Conservation (phyloP, 78 protist genomes). For the Planoprotostelium fungivorum region DNA sequence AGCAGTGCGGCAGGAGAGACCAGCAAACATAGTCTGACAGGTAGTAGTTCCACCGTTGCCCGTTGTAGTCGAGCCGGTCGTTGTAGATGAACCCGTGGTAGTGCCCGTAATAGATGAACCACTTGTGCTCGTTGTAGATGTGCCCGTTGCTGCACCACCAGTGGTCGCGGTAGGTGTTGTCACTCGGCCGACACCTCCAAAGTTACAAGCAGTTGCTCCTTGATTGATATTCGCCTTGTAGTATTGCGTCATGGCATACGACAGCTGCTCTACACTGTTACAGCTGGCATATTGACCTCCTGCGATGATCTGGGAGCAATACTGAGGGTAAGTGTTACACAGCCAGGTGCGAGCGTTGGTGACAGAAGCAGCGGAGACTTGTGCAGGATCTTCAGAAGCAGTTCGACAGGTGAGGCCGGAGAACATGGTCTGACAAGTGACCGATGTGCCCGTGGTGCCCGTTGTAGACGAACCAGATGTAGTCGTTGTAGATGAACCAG, state of each 20-base stretch:
- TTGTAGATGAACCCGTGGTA: too few relatives aligned
- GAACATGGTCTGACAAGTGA: background rate
- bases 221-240: background rate
- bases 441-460: background rate
- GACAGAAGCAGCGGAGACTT: background rate
- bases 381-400: background rate
- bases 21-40: background rate
- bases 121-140: too few relatives aligned
- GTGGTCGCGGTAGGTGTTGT: too few relatives aligned
- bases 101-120: too few relatives aligned
- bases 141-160: too few relatives aligned
- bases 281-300: background rate
- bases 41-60: background rate
- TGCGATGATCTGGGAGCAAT: background rate
- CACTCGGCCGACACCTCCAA: background rate
- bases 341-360: background rate
- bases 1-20: background rate
- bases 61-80: background rate
- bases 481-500: background rate
- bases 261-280: background rate
- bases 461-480: background rate
- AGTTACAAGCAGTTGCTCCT: background rate
- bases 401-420: background rate
- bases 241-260: background rate
- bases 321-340: background rate